Evolutionary conservation across 495 filamentous ascomycete species (phyloP), one percentile per base, ranked within the genome.

Genomic region (Acidomyces sp.): DNA sequence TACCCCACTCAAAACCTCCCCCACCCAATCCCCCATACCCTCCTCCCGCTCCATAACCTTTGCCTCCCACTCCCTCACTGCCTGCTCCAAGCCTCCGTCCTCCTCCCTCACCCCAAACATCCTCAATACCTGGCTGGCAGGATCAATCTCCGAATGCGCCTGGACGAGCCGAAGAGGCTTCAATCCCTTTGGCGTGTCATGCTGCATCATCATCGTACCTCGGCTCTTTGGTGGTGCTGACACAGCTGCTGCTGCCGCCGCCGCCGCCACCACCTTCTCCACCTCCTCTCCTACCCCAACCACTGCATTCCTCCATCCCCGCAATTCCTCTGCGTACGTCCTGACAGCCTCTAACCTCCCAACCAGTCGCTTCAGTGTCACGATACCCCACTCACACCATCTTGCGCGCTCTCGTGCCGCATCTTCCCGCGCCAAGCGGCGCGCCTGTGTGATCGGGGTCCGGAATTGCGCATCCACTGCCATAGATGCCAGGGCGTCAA

Each of bases 401-500:
- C 23, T 18, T 11, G 39, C 15, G 15, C 41, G 20, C 12, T 45
- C 43, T 23, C 4, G n/a, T 15, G 15, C 36, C 17, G 16, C 12
- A n/a, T 42, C 42, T 12, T 32, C 28, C 10, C 20, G 5, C 7
- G 42, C 13, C 15, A 15, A 6, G 10, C 43, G 11, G 20, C 45
- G 35, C 2, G 34, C 45, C 13, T 39, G 25, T 12, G 35, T 21
- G 26, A 52, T 48, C 9, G 52, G 48, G 9, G 11, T 11, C 20
- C 52, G 51, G 21, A 39, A 51, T 24, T 55, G 44, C 25, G 32
- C 30, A 16, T 55, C 48, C 2, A 61, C 52, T 3, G 57, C 60
- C 56, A 61, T 61, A 16, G 56, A 41, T 12, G 49, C 46, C 6
- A 63, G 45, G 18, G 51, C 42, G 11, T 53, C 49, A 28, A 63